Evolutionary conservation across 306 rosid genomes (phyloP).

Genomic region (Vachellia pachyceras): DNA sequence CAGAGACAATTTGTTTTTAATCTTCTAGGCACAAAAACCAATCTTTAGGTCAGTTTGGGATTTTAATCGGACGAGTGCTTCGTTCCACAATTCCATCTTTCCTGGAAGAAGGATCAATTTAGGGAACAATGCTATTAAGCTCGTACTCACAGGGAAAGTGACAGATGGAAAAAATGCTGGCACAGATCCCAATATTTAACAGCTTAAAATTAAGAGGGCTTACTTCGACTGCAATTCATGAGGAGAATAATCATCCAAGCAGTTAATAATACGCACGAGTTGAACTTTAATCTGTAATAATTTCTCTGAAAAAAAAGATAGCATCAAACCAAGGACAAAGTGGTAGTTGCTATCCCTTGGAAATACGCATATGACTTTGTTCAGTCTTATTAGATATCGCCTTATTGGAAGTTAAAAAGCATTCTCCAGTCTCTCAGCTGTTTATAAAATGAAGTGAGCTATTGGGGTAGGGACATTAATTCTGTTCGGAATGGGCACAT

Average conservation of each 20-base stretch:
- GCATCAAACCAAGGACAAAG: no score
- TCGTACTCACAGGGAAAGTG: neutral
- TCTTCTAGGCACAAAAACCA: neutral
- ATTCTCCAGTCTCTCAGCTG: no score
- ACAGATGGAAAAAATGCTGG: neutral
- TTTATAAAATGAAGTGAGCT: neutral
- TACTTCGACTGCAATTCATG: neutral
- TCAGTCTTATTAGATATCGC: neutral
- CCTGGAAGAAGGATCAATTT: neutral
- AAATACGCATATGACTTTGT: neutral
- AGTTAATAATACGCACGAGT: neutral
- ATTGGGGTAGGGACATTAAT: neutral
- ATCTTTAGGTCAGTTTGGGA: neutral
- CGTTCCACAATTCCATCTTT: neutral
- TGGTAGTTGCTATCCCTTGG: no score
- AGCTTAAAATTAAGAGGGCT: neutral
- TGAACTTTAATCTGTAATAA: neutral
- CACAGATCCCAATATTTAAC: neutral
- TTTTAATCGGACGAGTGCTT: neutral
- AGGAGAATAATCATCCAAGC: neutral
- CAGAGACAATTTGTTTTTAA: neutral
- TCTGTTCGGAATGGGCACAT: neutral
- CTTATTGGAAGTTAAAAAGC: neutral
- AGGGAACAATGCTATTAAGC: neutral
- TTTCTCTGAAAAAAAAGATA: no score